Evolutionary conservation across 2,329 filamentous ascomycete genomes (phyloP), one percentile per base, ranked within the genome.

Genomic region (Calonectria hongkongensis): DNA sequence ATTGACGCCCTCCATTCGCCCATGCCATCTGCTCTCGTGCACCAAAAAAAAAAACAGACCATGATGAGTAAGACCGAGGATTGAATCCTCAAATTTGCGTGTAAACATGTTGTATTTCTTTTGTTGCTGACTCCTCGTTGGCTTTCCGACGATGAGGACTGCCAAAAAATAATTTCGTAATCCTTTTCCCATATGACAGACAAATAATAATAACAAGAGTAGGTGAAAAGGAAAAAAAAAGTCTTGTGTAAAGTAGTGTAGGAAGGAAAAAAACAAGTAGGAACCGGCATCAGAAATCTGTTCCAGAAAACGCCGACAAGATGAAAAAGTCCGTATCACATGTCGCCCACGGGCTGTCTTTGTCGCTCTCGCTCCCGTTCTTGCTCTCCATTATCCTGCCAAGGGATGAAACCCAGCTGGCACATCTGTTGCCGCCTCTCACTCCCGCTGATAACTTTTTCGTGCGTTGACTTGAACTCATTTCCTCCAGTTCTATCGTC

Each of bases 401-500:
- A 4, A n/a, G 27, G 30, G 18, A 43, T 68, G 21, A 33, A 36
- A 43, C 30, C 56, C 28, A 39, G 45, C n/a, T 18, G 45, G 33
- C 64, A 43, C 13, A 39, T 66, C 41, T 28, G 41, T 27, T 27
- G 65, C 72, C 67, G 41, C n/a, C 50, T 45, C 48, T 54, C 68
- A 21, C 43, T 27, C 45, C 56, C 18, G 28, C 45, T 41, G 36
- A 27, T 21, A 27, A 73, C 67, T 72, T 70, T 72, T 75, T 71
- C 70, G 54, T 71, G 71, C 65, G 30, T 74, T 68, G 73, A 75
- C 73, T 28, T 7, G 60, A 70, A 69, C 58, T 62, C 30, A 50
- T 67, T 64, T 33, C 58, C 64, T 66, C 73, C 65, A 58, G 60
- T 63, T 69, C 80, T 85, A 89, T 78, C 87, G 86, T 81, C 89